Evolutionary conservation across 1,139 yeast genomes (phyloP), one percentile per base, ranked within the genome.

Genomic region (Lodderomyces orthopsilosis): DNA sequence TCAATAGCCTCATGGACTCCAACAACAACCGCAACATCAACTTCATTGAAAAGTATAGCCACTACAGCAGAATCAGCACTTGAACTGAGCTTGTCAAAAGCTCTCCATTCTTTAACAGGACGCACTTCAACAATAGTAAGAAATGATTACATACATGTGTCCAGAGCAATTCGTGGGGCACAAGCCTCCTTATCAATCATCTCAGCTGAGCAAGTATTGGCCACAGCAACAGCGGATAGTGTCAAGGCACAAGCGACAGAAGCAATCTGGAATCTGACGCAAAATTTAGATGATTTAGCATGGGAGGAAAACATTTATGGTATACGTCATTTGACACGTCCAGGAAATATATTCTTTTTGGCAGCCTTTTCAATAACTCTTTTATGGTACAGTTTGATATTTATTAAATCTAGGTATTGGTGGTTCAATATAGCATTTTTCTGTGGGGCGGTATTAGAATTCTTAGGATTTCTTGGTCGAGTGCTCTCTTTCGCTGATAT

Each of bases 381-480:
- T 42, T 28, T 56, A 6, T 66, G 52, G 53, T 49, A 53, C 30
- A 13, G 49, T 2, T 52, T 47, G 10, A 63, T 68, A 69, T 10
- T 56, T 13, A 43, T 45, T 40, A 60, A 56, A 50, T 81, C 74
- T 46, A 70, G 75, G 41, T 89, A 85, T 57, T 83, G 83, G 76
- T 89, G 95, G 95, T 83, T 80, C 59, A 77, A 83, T 37, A 61
- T 72, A 4, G 71, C 87, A 2, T 83, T 85, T 65, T 62, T 75
- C 44, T 67, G 79, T 50, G 91, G 91, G 1, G 64, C 71, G 32
- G 74, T 75, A 0, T 67, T 86, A 37, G 96, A 89, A 61, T 69
- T 83, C 40, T 61, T 78, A 5, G 96, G 96, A 2, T 89, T 85
- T 55, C 61, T 79, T 37, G 90, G 87, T 5, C 67, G 96, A 46